Percentiles rank a stretch among this genome's conserved stretches.
These are phyloP conservation scores for Hyphopichia pseudoburtonii DNA, from an alignment of 1,139 yeast genomes.

Conservation along the genomic window DNA sequence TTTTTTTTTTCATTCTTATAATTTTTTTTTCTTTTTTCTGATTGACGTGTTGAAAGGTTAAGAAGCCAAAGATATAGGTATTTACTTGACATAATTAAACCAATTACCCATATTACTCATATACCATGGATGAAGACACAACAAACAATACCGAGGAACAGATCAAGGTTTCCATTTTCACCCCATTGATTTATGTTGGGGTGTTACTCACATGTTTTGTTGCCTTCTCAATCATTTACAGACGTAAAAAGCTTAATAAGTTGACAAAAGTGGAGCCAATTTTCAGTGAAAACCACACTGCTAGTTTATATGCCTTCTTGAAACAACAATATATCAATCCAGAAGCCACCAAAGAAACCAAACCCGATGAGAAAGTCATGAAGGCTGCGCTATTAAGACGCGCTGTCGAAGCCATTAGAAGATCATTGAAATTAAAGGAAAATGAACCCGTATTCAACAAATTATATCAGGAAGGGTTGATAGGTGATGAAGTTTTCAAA, in stretches of 20 bases:
- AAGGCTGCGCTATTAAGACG: constrained; percentile 81
- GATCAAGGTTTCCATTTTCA: constrained; percentile 68
- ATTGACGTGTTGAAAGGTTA: constrained; percentile 9
- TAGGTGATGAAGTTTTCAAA: constrained; percentile 86
- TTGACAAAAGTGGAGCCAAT: constrained; percentile 64
- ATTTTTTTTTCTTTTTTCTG: neutral
- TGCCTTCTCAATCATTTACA: constrained; percentile 71
- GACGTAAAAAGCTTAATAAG: constrained; percentile 56
- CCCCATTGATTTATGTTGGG: constrained; percentile 80
- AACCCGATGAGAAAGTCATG: constrained; percentile 77
- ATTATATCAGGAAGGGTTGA: constrained; percentile 82
- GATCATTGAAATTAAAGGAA: constrained; percentile 71
- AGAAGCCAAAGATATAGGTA: no score
- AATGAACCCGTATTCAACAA: constrained; percentile 64
- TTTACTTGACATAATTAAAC: no score
- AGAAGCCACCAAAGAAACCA: constrained; percentile 36
- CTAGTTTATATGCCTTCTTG: constrained; percentile 62
- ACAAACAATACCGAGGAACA: constrained; percentile 20
- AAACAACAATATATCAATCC: constrained; percentile 47
- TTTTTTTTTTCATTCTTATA: neutral
- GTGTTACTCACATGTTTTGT: constrained; percentile 69
- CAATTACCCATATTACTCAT: no score
- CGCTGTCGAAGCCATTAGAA: constrained; percentile 70
- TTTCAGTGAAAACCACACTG: constrained; percentile 66
- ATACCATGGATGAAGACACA: constrained; percentile 36